Conservation (phyloP, 192 early-diverging fungal species). For the Phlyctochytrium planicorne region DNA sequence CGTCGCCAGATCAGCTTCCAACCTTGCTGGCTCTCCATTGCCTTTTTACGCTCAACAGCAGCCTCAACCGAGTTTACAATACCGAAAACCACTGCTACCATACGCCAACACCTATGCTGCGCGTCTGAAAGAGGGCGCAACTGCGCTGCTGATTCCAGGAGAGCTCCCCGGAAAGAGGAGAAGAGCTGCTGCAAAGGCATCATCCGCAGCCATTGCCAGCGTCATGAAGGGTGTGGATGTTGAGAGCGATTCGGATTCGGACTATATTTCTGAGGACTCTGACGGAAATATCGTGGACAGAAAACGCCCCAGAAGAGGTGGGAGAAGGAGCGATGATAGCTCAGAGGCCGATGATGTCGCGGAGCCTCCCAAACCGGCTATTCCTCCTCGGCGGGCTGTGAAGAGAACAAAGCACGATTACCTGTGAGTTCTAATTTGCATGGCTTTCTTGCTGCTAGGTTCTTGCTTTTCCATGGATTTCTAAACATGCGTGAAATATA, state of each 20-base stretch:
- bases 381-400: neutral
- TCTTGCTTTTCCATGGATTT: neutral
- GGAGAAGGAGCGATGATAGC: neutral
- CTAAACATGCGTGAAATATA: neutral
- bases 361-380: neutral
- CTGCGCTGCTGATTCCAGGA: neutral
- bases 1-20: too few species aligned
- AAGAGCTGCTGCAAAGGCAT: neutral
- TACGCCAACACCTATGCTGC: slow-evolving; percentile 18
- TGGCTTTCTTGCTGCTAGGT: too few species aligned
- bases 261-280: neutral
- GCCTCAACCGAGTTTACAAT: too few species aligned
- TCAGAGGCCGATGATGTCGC: neutral
- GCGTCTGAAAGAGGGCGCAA: slow-evolving; percentile 18
- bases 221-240: slow-evolving; percentile 3
- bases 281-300: neutral
- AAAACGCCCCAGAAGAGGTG: neutral
- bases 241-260: slow-evolving; percentile 1
- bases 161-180: slow-evolving; percentile 20
- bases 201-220: neutral
- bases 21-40: too few species aligned
- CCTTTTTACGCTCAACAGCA: too few species aligned
- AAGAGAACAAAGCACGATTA: slow-evolving; percentile 18
- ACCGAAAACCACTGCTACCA: slow-evolving; percentile 13
- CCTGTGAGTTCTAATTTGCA: too few species aligned